Conservation (phyloP, 257 asterid genomes). For the Fraxinus excelsior region DNA sequence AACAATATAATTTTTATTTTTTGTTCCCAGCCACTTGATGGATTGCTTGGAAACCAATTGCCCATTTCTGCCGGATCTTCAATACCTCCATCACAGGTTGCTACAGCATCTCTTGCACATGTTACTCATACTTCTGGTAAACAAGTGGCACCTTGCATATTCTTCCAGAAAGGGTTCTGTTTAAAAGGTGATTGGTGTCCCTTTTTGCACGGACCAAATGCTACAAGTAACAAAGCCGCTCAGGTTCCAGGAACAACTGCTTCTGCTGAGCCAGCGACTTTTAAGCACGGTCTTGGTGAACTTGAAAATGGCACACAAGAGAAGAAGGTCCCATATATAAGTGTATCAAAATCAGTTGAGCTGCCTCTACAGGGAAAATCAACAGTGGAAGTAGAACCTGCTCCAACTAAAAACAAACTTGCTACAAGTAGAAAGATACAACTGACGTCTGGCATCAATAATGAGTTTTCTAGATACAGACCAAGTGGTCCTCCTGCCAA, state of each 20-base stretch:
- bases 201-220: constrained; percentile 43
- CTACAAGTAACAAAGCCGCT: constrained; percentile 28
- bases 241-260: constrained; percentile 10
- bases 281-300: constrained; percentile 35
- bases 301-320: constrained; percentile 41
- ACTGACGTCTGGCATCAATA: constrained; percentile 15
- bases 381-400: constrained; percentile 23
- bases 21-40: constrained; percentile 74
- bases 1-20: neutral
- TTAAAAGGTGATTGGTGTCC: constrained; percentile 59
- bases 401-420: constrained; percentile 37
- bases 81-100: constrained; percentile 39
- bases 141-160: constrained; percentile 54
- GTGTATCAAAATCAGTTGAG: constrained; percentile 23
- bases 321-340: constrained; percentile 19
- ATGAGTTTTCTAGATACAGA: constrained; percentile 28
- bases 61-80: constrained; percentile 54
- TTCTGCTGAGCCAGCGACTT: neutral
- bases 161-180: constrained; percentile 52
- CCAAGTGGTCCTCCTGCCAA: constrained; percentile 27
- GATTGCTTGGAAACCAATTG: constrained; percentile 55
- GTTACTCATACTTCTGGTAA: constrained; percentile 46
- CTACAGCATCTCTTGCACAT: constrained; percentile 38
- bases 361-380: constrained; percentile 24
- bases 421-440: constrained; percentile 2